Percentiles rank a stretch among this genome's conserved stretches.
Evolutionary conservation across 768 basidiomycete species (phyloP).

Genomic region (Cystofilobasidium bisporidii): DNA sequence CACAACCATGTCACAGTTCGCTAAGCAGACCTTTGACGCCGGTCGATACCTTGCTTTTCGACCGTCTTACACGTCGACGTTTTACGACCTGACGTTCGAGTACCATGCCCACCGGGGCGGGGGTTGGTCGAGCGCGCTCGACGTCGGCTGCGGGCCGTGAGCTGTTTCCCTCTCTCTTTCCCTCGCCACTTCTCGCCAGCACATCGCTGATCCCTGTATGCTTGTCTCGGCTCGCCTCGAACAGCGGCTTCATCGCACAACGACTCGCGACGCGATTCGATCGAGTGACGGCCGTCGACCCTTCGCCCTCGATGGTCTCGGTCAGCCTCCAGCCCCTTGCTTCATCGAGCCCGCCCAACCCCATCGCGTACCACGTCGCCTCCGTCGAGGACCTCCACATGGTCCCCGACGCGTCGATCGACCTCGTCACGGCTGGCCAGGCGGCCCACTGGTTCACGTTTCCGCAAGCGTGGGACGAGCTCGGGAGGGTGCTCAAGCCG

Average conservation of each 20-base stretch:
- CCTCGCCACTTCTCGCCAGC: too few species aligned
- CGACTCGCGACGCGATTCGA: conserved; percentile 50
- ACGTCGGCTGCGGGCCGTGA: conserved; percentile 74
- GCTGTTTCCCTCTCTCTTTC: conserved; percentile 42
- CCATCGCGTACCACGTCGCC: conserved; percentile 42
- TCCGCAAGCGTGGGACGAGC: conserved; percentile 59
- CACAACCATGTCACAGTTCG: conserved; percentile 60
- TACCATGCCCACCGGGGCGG: conserved; percentile 46
- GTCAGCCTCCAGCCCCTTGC: conserved; percentile 31
- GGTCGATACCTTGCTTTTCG: conserved; percentile 57
- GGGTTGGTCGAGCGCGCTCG: conserved; percentile 54
- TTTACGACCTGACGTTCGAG: conserved; percentile 55
- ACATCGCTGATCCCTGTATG: too few species aligned
- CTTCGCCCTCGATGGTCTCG: conserved; percentile 60
- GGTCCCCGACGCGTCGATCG: conserved; percentile 50
- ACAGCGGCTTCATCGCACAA: conserved; percentile 60
- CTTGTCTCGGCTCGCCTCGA: not conserved
- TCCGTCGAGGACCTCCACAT: conserved; percentile 54
- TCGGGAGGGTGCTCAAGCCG: conserved; percentile 51
- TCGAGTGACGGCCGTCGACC: conserved; percentile 63
- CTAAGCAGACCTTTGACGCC: conserved; percentile 60
- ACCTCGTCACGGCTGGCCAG: conserved; percentile 59
- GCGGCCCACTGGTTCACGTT: conserved; percentile 50
- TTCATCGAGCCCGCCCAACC: conserved; percentile 26
- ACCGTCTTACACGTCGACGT: conserved; percentile 59